Evolutionary conservation across 306 rosid species (phyloP).

Genomic region (Canavalia gladiata): DNA sequence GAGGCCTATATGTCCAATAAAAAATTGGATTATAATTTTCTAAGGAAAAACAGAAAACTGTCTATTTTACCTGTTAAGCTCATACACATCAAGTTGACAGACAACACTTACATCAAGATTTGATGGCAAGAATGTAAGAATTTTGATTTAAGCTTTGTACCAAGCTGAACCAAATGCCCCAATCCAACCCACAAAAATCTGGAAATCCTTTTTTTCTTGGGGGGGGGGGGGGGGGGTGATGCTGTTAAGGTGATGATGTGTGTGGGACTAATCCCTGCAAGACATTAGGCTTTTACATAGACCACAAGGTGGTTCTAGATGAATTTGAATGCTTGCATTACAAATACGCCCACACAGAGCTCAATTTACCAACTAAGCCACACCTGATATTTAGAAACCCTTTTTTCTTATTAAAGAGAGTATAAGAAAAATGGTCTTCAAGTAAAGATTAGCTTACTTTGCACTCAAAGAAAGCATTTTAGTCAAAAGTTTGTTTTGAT

Average conservation of each 20-base stretch:
- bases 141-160: too few species aligned
- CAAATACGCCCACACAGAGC: neutral
- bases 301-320: neutral
- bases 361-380: neutral
- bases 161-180: too few species aligned
- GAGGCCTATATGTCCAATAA: neutral
- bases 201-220: too few species aligned
- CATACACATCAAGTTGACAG: neutral
- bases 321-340: neutral
- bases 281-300: neutral
- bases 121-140: too few species aligned
- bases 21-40: constrained; percentile 1
- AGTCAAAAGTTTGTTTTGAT: neutral
- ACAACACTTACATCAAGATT: too few species aligned
- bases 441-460: constrained; percentile 6
- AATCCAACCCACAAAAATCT: too few species aligned
- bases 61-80: constrained; percentile 10
- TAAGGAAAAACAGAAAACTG: constrained; percentile 8
- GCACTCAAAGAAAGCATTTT: neutral
- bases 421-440: neutral
- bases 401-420: neutral
- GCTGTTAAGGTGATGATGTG: neutral
- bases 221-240: too few species aligned
- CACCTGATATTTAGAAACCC: neutral
- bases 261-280: neutral